Base-by-base conservation (phyloP, 495 filamentous ascomycete species). In the Penicillium antarcticum region DNA sequence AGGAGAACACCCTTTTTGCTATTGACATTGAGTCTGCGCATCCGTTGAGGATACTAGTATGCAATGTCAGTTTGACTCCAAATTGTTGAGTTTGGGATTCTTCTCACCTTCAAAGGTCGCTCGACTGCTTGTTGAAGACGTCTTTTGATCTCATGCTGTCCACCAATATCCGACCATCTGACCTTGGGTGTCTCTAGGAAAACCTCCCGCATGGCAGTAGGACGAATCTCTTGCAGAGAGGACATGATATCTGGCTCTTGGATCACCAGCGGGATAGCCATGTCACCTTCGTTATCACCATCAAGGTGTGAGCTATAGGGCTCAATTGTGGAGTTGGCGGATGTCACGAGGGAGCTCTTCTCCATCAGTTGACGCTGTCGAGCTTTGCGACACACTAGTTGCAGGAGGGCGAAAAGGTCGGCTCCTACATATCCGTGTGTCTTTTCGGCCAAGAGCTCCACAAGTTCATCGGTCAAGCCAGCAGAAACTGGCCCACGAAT, bases 181-280 rank as follows among this genome's bases (percentile, higher is more conserved):
- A 96, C 85, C 42, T 88, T 91, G 0, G 94, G 92, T 2, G 87
- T 86, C 59, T 96, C 87, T 42, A 96, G 69, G 63, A 95, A 88
- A 29, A 96, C 83, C 64, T 95, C 94, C 57, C 87, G 82, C 86
- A 98, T 95, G 2, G 90, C 89, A 10, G 86, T 91, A 12, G 94
- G 92, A 8, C 85, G 81, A 24, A 86, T 76, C 26, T 76, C 65
- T 31, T 75, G 73, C 32, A 87, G 64, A 1, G 85, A 82, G 5
- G 62, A 53, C 32, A 80, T 60, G 43, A 87, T 71, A 57, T 88
- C 84, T 17, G 63, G 48, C 40, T 79, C 71, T 32, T 57, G 61
- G 26, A 76, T 67, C 8, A 47, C 53, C n/a, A 76, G 40, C 4
- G 57, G 44, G n/a, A 60, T 38, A n/a, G 45, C 32, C 11, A 45